Percentiles rank a stretch among this genome's conserved stretches.
Conservation (phyloP, 2,329 filamentous ascomycete genomes). For the Cryoendolithus antarcticus region DNA sequence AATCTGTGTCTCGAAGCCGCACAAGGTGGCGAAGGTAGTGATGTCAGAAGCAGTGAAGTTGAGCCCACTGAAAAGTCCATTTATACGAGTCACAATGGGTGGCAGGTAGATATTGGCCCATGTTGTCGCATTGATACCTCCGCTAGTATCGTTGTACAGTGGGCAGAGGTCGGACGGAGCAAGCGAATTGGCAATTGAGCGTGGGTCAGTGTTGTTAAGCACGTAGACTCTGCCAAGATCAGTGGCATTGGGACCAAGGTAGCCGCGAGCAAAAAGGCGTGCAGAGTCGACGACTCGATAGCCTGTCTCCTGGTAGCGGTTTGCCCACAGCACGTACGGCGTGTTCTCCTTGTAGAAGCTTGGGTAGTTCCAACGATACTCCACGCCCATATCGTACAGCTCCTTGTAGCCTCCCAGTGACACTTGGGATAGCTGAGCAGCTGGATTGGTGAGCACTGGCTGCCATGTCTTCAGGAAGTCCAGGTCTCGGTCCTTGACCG, state of each 20-base stretch:
- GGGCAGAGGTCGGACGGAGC: constrained; percentile 52
- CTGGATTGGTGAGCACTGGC: constrained; percentile 43
- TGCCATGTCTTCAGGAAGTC: constrained; percentile 48
- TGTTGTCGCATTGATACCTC: constrained; percentile 32
- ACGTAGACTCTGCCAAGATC: constrained; percentile 44
- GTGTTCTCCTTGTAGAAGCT: constrained; percentile 37
- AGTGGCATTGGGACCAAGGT: constrained; percentile 44
- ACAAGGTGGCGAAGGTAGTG: constrained; percentile 51
- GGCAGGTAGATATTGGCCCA: constrained; percentile 45
- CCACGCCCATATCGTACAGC: constrained; percentile 43
- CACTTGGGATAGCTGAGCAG: constrained; percentile 45
- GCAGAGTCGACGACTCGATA: constrained; percentile 48
- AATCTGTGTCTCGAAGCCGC: constrained; percentile 57
- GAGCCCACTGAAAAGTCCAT: constrained; percentile 42
- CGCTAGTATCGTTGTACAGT: constrained; percentile 42
- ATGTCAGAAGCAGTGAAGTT: constrained; percentile 43
- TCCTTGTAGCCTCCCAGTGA: constrained; percentile 54
- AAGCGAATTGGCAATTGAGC: constrained; percentile 49
- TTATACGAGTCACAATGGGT: constrained; percentile 41
- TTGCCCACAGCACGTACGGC: constrained; percentile 50
- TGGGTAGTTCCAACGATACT: constrained; percentile 32
- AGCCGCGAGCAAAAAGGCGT: constrained; percentile 48
- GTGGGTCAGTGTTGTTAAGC: constrained; percentile 43
- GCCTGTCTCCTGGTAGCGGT: constrained; percentile 40
- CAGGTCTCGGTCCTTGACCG: constrained; percentile 37